Conservation (phyloP, 805 yeast species). For the Candida arabinofermentans region DNA sequence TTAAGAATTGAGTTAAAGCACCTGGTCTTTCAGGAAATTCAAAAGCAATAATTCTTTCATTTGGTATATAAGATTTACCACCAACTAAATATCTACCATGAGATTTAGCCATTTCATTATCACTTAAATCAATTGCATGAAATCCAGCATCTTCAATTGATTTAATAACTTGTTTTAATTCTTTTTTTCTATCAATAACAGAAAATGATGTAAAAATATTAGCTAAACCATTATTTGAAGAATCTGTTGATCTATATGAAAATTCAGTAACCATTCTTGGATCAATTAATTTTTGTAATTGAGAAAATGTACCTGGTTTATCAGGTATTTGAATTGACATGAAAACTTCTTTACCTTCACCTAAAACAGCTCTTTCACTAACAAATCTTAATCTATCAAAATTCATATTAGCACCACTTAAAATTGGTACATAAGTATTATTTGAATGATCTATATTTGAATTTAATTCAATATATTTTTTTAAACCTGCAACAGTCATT, state of each 20-base stretch:
- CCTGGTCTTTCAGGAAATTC: conserved; percentile 99
- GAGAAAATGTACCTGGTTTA: conserved; percentile 82
- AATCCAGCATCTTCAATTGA: conserved; percentile 62
- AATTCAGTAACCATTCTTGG: conserved; percentile 95
- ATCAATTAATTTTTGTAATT: conserved; percentile 69
- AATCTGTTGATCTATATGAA: conserved; percentile 66
- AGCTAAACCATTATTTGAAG: conserved; percentile 46
- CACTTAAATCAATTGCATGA: conserved; percentile 78
- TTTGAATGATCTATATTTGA: conserved; percentile 68
- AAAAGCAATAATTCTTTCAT: conserved; percentile 77
- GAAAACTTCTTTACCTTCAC: conserved; percentile 96
- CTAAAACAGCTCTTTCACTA: conserved; percentile 95
- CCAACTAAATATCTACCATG: conserved; percentile 97
- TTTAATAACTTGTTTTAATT: conserved; percentile 59
- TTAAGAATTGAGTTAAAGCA: conserved; percentile 78
- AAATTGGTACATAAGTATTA: conserved; percentile 74
- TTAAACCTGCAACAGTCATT: conserved; percentile 90
- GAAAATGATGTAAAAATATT: conserved; percentile 85
- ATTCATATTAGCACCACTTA: conserved; percentile 98
- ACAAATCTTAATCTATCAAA: conserved; percentile 95
- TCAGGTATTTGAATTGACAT: conserved; percentile 90
- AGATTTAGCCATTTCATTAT: conserved; percentile 90
- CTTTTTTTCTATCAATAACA: conserved; percentile 72
- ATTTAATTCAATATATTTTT: conserved; percentile 65
- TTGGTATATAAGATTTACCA: conserved; percentile 68